These are phyloP conservation scores for Musa troglodytarum DNA, from an alignment of 176 grass and related monocot species.

Conservation along the genomic window DNA sequence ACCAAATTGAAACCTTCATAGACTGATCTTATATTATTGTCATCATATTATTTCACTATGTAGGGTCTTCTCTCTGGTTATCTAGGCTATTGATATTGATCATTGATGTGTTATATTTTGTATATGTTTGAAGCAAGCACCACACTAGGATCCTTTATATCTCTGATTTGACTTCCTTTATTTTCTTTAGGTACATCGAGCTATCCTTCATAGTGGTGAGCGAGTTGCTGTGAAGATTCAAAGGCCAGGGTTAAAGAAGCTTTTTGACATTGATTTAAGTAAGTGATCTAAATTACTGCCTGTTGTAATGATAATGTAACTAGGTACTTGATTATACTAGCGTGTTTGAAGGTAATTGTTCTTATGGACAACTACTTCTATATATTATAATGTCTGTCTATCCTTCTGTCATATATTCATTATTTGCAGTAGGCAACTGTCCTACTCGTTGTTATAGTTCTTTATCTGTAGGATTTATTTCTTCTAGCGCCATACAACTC, in stretches of 20 bases:
- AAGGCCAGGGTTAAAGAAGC: conserved; percentile 80
- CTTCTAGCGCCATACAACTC: background rate
- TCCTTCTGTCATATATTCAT: background rate
- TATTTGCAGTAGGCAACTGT: background rate
- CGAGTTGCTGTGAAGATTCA: conserved; percentile 89
- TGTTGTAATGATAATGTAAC: background rate
- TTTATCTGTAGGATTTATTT: background rate
- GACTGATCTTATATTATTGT: background rate
- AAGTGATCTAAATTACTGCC: conserved; percentile 22
- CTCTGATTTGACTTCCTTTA: background rate
- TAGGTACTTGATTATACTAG: background rate
- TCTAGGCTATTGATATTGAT: background rate
- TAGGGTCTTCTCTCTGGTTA: background rate
- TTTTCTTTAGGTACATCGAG: conserved; percentile 61
- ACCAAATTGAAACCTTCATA: background rate
- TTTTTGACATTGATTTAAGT: conserved; percentile 98
- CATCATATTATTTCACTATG: background rate
- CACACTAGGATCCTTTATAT: background rate
- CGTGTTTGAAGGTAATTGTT: background rate
- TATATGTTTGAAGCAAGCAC: background rate
- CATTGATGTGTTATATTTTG: background rate
- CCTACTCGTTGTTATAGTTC: background rate
- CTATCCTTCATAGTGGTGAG: conserved; percentile 84
- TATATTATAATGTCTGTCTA: background rate
- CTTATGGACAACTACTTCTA: background rate